Evolutionary conservation across 1,139 yeast species (phyloP), one percentile per base, ranked within the genome.

Genomic region (Meyerozyma sp.): DNA sequence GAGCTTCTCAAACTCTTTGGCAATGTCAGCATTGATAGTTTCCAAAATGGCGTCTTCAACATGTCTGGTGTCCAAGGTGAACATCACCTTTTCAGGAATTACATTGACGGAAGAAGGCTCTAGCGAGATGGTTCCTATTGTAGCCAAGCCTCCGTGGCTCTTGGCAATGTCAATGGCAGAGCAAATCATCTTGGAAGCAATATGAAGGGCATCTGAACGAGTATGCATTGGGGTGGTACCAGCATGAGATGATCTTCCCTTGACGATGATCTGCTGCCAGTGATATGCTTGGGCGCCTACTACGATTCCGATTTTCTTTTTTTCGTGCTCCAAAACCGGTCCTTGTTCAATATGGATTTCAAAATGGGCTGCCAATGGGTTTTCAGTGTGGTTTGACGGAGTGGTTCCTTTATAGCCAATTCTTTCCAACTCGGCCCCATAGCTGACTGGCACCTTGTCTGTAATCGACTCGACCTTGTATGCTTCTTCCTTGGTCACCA

Each of bases 301-400:
- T 3, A 83, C 89, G 36, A 83, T 68, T 20, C 90, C 91, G 46
- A 84, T 78, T 47, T 73, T 73, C 53, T 77, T 73, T 1, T 71
- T 54, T 34, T 70, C 73, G 21, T 70, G 70, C 57, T 84, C 89
- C 44, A 84, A 68, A 38, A 81, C 68, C 4, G 90, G 89, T 5
- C 90, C 91, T 60, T 84, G 91, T 56, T 84, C 90, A 47, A 84
- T 84, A 55, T 84, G 91, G 45, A 83, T 66, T 58, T 84, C 91
- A 57, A 84, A 82, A 61, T 84, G 89, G 5, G 84, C 82, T 13
- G 81, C 77, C 23, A 84, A 63, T 8, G 85, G 86, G 49, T 79
- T 79, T 18, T 60, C 64, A 47, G 65, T 55, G 56, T 77, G 71
- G 16, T 73, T 64, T 13, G 81, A 79, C 8, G 70, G 68, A 6